Base-by-base conservation (phyloP, 305 asterid genomes). In the Fraxinus sp. region DNA sequence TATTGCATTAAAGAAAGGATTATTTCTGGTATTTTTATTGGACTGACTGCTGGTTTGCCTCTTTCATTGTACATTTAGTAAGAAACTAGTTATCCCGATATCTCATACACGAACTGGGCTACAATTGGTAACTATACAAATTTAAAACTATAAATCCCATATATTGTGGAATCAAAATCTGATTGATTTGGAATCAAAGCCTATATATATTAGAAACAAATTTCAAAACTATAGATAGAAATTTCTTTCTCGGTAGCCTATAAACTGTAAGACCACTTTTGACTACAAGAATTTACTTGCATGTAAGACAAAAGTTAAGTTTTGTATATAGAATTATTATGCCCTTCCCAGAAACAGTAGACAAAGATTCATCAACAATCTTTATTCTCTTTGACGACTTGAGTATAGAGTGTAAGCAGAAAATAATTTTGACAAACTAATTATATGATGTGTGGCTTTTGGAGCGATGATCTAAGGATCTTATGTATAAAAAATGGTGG, bases 21-120 rank as follows among this genome's bases (percentile, higher is more conserved):
- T 28, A 24, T 39, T 16, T 37, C 5, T 3, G 41, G 64, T 82
- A 32, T 32, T 18, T 32, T 28, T 1, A 20, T 83, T 64, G 32
- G 80, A 70, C 59, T 30, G 79, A 68, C 36, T 84, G 76, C 83
- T 39, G 14, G 76, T 30, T 57, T 59, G 75, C 55, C 77, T 59
- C 75, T 55, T 76, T 41, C 22, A 16, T 76, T 68, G 32, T 78
- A 75, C 81, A 74, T 28, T 55, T 36, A 78, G 37, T 70, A 30
- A 32, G 37, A 28, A 68, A 26, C 74, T 68, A 35, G 39, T 68
- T 28, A 8, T 10, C 7, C 74, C 35, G n/a, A n/a, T n/a, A n/a
- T 2, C 59, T 3, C 62, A 49, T 2, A 14, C 59, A 49, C 2
- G 36, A 68, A 68, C 20, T 10, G 7, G 37, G 22, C 37, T 26